Evolutionary conservation across 176 grass and related monocot genomes (phyloP).

Genomic region (Juncus inflexus): DNA sequence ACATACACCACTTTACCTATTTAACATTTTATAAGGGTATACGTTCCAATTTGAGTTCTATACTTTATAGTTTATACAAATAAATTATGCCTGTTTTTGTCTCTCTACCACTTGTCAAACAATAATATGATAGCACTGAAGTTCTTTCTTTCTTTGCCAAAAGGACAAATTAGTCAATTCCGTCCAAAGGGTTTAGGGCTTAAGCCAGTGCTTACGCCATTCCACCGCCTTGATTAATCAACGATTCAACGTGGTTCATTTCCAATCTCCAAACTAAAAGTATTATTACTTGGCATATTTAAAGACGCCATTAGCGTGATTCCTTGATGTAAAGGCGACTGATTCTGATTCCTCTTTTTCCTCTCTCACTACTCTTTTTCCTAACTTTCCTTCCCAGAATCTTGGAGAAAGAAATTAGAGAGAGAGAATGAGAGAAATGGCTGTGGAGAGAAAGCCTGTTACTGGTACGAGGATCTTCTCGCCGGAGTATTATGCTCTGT

Average conservation of each 20-base stretch:
- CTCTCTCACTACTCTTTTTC: neutral
- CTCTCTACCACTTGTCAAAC: too few species aligned
- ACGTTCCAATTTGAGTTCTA: too few species aligned
- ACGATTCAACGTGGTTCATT: constrained; percentile 52
- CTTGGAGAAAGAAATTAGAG: constrained; percentile 5
- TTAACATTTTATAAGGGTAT: too few species aligned
- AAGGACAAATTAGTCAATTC: constrained; percentile 25
- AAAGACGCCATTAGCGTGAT: constrained; percentile 5
- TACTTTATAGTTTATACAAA: too few species aligned
- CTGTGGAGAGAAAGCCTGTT: constrained; percentile 14
- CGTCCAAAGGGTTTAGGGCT: constrained; percentile 33
- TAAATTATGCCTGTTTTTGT: too few species aligned
- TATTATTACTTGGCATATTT: neutral
- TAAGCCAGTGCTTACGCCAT: constrained; percentile 11
- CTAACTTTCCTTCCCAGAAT: constrained; percentile 20
- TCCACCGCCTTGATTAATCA: neutral
- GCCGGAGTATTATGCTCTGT: constrained; percentile 86
- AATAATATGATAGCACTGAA: too few species aligned
- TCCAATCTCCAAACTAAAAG: constrained; percentile 34
- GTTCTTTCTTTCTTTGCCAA: neutral
- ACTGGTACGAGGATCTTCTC: constrained; percentile 60
- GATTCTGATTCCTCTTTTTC: neutral
- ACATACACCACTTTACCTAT: too few species aligned
- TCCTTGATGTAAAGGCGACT: constrained; percentile 10
- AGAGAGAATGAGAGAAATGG: constrained; percentile 25